These are phyloP conservation scores for Gleditsia sinensis DNA, from an alignment of 306 rosid species.

Conservation along the genomic window DNA sequence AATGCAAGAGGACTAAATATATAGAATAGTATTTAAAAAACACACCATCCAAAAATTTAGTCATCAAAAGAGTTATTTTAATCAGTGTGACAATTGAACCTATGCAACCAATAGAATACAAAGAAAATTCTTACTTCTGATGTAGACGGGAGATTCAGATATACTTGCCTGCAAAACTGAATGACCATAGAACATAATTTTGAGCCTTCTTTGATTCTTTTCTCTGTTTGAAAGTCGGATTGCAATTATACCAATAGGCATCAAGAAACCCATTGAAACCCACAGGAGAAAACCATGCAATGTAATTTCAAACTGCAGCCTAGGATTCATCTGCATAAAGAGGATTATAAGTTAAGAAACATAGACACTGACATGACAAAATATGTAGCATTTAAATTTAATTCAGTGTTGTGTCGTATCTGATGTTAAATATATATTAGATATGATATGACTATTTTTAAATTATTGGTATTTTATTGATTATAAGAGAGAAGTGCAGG, in stretches of 20 bases:
- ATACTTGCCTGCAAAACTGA: constrained; percentile 74
- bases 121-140: not conserved
- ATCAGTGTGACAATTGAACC: constrained; percentile 32
- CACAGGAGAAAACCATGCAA: constrained; percentile 87
- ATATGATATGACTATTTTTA: too few species aligned
- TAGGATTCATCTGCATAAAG: constrained; percentile 54
- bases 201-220: constrained; percentile 61
- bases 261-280: constrained; percentile 95
- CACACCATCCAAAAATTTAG: too few species aligned
- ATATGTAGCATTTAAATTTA: too few species aligned
- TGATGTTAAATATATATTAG: too few species aligned
- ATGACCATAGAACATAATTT: constrained; percentile 67
- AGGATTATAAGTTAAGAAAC: not conserved
- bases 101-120: not conserved
- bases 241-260: constrained; percentile 82
- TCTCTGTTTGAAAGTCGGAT: constrained; percentile 68
- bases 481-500: not conserved
- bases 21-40: too few species aligned
- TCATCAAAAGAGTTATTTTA: constrained; percentile 46
- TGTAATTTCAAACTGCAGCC: constrained; percentile 57
- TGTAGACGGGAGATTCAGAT: not conserved
- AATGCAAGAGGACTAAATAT: too few species aligned
- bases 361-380: too few species aligned
- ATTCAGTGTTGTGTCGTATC: too few species aligned
- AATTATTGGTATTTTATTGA: too few species aligned